phyloP scores from a whole-genome alignment of 2,329 filamentous ascomycete species.

The Madurella mycetomatis region DNA sequence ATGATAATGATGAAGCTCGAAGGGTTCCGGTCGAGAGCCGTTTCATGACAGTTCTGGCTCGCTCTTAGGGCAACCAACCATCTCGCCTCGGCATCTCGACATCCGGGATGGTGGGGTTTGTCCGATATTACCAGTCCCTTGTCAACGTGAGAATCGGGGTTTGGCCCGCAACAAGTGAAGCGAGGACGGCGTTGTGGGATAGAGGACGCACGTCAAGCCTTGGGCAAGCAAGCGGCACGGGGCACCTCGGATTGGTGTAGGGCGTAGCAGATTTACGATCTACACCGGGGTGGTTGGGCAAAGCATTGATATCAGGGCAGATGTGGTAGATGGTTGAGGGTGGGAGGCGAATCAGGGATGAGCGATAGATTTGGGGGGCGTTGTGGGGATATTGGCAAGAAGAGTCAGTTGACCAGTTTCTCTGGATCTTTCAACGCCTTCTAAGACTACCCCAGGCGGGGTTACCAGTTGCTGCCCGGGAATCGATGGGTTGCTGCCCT shows the following conservation, averaged over 20 bases:
- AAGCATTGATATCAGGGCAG: slow-evolving; percentile 19
- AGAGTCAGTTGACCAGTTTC: slow-evolving; percentile 21
- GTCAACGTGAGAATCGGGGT: background rate
- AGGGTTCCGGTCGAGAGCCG: background rate
- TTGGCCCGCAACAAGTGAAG: background rate
- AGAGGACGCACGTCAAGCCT: too few relatives aligned
- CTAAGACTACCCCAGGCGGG: background rate
- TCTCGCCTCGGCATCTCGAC: slow-evolving; percentile 13
- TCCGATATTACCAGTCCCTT: slow-evolving; percentile 8
- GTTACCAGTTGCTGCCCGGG: background rate
- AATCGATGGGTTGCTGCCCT: background rate
- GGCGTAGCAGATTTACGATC: slow-evolving; percentile 21
- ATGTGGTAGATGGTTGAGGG: slow-evolving; percentile 1
- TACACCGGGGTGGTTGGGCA: slow-evolving; percentile 8
- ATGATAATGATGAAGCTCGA: background rate
- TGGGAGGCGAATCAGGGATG: slow-evolving; percentile 14
- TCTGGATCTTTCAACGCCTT: background rate
- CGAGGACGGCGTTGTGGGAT: too few relatives aligned
- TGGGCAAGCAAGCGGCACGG: too few relatives aligned
- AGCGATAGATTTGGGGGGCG: slow-evolving; percentile 16
- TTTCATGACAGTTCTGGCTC: background rate
- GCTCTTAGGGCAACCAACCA: background rate
- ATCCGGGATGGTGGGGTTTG: slow-evolving; percentile 20
- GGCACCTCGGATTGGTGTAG: background rate
- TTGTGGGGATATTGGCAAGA: slow-evolving; percentile 15